Conservation (phyloP, 805 yeast species). For the Metschnikowia gruessii region DNA sequence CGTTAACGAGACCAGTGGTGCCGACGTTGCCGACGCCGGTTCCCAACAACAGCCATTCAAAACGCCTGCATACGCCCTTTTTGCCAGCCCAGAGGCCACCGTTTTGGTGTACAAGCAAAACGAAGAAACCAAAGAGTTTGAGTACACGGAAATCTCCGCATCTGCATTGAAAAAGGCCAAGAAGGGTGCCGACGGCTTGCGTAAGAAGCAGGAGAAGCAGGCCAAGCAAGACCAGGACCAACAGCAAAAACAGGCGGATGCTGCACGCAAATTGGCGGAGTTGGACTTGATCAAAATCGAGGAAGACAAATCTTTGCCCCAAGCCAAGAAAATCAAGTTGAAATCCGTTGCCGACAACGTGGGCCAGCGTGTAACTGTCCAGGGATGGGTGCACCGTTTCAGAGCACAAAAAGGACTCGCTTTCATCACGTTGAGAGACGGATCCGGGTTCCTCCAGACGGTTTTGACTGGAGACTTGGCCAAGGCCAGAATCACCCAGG, state of each 20-base stretch:
- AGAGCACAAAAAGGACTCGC: constrained; percentile 90
- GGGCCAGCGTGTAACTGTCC: constrained; percentile 69
- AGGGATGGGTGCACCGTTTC: constrained; percentile 96
- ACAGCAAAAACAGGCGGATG: constrained; percentile 54
- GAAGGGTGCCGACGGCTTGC: constrained; percentile 90
- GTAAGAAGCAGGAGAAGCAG: constrained; percentile 73
- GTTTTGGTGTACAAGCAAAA: constrained; percentile 58
- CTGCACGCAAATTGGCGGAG: constrained; percentile 72
- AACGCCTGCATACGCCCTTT: constrained; percentile 81
- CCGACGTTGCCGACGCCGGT: constrained; percentile 64
- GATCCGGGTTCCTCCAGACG: constrained; percentile 86
- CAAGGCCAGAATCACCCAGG: constrained; percentile 78
- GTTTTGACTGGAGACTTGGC: constrained; percentile 91
- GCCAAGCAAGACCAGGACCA: constrained; percentile 58
- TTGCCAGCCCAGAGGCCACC: constrained; percentile 49
- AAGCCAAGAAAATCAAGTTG: constrained; percentile 67
- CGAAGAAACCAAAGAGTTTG: constrained; percentile 49
- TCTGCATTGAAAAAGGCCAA: constrained; percentile 94
- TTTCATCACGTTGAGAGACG: constrained; percentile 91
- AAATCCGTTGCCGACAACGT: constrained; percentile 49
- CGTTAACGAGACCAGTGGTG: constrained; percentile 73
- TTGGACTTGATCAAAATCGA: constrained; percentile 66
- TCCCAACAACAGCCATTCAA: constrained; percentile 68
- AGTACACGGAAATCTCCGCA: constrained; percentile 75
- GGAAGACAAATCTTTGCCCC: constrained; percentile 72